Percentiles rank a stretch among this genome's conserved stretches.
phyloP scores from a whole-genome alignment of 495 filamentous ascomycete genomes.

The Penicillium lividum region DNA sequence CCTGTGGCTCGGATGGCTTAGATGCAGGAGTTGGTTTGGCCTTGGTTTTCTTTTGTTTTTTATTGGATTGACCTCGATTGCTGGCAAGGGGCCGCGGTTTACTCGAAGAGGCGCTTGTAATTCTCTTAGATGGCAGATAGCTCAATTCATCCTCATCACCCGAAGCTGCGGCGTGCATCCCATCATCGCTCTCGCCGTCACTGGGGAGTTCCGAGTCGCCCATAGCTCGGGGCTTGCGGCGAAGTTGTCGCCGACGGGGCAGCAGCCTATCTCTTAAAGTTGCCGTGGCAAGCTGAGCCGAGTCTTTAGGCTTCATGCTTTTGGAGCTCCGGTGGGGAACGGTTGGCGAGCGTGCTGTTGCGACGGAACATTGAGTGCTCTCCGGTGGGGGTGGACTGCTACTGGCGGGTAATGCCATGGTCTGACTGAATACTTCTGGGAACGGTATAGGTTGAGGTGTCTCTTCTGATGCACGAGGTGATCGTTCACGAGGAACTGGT shows the following conservation, averaged over 20 bases:
- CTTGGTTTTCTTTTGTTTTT: conserved; percentile 14
- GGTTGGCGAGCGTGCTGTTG: conserved; percentile 18
- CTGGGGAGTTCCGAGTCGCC: conserved; percentile 25
- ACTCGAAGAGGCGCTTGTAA: conserved; percentile 11
- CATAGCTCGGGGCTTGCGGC: conserved; percentile 21
- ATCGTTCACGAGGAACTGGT: conserved; percentile 6
- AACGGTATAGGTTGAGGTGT: conserved; percentile 20
- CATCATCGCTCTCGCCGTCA: conserved; percentile 41
- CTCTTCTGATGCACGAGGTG: conserved; percentile 10
- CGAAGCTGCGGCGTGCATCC: conserved; percentile 27
- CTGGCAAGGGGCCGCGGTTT: conserved; percentile 24
- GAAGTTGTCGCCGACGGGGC: conserved; percentile 43
- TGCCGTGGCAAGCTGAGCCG: conserved; percentile 46
- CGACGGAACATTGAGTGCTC: conserved; percentile 25
- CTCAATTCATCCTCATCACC: conserved; percentile 45
- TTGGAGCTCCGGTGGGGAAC: conserved; percentile 17
- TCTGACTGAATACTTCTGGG: conserved; percentile 47
- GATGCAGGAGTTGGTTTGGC: conserved; percentile 6
- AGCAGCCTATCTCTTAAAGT: conserved; percentile 49
- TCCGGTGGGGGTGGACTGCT: conserved; percentile 1
- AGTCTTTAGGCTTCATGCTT: conserved; percentile 32
- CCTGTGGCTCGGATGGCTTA: conserved; percentile 7
- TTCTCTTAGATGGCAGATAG: conserved; percentile 31
- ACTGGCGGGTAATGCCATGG: conserved; percentile 53
- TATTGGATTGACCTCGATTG: conserved; percentile 14